Evolutionary conservation across 2,329 filamentous ascomycete species (phyloP).

Genomic region (Phialemoniopsis sp.): DNA sequence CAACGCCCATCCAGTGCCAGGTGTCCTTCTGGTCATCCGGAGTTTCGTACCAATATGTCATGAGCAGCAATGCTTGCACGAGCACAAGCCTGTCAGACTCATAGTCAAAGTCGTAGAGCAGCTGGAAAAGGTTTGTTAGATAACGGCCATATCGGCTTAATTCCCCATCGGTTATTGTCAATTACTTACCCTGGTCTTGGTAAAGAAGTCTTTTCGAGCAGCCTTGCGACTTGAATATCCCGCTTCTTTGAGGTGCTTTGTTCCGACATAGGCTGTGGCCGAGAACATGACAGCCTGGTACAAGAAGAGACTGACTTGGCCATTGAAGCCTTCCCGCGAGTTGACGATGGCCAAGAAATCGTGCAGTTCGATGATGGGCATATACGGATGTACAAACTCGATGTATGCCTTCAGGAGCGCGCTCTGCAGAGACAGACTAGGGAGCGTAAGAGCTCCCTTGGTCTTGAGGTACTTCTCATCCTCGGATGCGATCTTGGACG

Average conservation of each 20-base stretch:
- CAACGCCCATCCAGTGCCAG: conserved; percentile 98
- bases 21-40: conserved; percentile 97
- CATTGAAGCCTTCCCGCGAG: conserved; percentile 62
- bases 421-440: conserved; percentile 65
- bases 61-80: conserved; percentile 81
- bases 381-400: conserved; percentile 89
- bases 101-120: conserved; percentile 93
- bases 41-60: conserved; percentile 98
- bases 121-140: conserved; percentile 34
- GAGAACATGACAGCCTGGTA: conserved; percentile 97
- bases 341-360: conserved; percentile 58
- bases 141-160: conserved; percentile 3
- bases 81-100: conserved; percentile 85
- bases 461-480: conserved; percentile 79
- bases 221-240: conserved; percentile 76
- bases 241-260: conserved; percentile 68
- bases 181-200: conserved; percentile 71
- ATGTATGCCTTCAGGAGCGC: conserved; percentile 79
- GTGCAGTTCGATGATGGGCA: conserved; percentile 76
- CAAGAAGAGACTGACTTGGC: conserved; percentile 76
- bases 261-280: conserved; percentile 82
- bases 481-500: conserved; percentile 70
- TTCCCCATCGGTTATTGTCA: background rate
- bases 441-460: conserved; percentile 81
- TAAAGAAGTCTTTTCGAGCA: conserved; percentile 84